Percentiles rank a stretch among this genome's conserved stretches.
phyloP scores from a whole-genome alignment of 2,329 filamentous ascomycete species.

The Colletotrichum destructivum region DNA sequence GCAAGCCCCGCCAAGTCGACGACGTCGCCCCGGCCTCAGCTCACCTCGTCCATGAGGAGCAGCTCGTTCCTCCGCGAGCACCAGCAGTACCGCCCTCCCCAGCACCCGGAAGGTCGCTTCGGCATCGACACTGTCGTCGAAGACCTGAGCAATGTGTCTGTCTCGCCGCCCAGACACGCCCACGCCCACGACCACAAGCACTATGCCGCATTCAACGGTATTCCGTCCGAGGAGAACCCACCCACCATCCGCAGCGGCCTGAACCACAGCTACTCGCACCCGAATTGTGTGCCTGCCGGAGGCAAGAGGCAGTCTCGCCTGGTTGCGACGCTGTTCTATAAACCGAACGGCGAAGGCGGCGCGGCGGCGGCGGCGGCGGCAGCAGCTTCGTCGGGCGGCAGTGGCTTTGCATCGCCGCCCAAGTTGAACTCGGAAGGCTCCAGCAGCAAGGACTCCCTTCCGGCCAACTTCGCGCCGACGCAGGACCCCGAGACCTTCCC shows the following conservation, averaged over 20 bases:
- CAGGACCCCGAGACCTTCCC: constrained; percentile 72
- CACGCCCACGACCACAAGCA: constrained; percentile 48
- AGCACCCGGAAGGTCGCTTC: constrained; percentile 68
- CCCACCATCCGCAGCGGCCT: constrained; percentile 74
- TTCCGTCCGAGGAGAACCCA: constrained; percentile 72
- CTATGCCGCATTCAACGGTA: constrained; percentile 69
- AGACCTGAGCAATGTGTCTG: constrained; percentile 59
- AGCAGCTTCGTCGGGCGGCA: constrained; percentile 14
- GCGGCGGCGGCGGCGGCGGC: background rate
- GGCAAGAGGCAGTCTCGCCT: constrained; percentile 67
- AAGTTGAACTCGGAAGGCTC: constrained; percentile 51
- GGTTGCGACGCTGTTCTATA: constrained; percentile 77
- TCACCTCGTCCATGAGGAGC: constrained; percentile 68
- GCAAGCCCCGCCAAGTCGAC: constrained; percentile 48
- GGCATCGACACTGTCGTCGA: constrained; percentile 78
- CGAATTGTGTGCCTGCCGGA: constrained; percentile 70
- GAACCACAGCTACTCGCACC: constrained; percentile 74
- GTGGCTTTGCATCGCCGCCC: constrained; percentile 54
- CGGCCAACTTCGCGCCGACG: constrained; percentile 72
- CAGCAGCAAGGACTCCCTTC: constrained; percentile 58
- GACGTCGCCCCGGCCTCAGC: constrained; percentile 61
- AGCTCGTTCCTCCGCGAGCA: constrained; percentile 75
- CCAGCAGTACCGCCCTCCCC: constrained; percentile 73
- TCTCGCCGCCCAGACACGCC: constrained; percentile 51
- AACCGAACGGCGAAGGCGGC: constrained; percentile 53